phyloP scores from a whole-genome alignment of 495 filamentous ascomycete species.

The Xylaria curta region DNA sequence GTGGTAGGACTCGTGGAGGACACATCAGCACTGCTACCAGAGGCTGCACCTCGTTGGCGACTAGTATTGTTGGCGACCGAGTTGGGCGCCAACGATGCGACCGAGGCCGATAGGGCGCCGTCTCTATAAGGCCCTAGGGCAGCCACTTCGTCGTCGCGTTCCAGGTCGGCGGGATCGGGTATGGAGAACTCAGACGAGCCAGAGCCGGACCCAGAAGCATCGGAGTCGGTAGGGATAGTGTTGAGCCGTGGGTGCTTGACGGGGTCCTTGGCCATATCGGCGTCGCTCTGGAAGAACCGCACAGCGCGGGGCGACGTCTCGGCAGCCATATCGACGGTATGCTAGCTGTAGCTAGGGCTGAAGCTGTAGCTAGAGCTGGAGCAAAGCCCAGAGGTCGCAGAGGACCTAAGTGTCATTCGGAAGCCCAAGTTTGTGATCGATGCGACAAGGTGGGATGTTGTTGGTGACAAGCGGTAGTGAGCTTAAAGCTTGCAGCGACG shows the following conservation, averaged over 20 bases:
- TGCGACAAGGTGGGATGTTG: background rate
- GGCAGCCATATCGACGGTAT: conserved; percentile 42
- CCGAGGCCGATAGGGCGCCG: conserved; percentile 39
- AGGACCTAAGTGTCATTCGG: conserved; percentile 17
- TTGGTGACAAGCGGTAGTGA: background rate
- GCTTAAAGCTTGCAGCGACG: background rate
- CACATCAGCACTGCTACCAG: conserved; percentile 10
- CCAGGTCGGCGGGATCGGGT: conserved; percentile 53
- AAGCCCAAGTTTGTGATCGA: conserved; percentile 10
- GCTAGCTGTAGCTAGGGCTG: conserved; percentile 29
- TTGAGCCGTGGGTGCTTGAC: conserved; percentile 52
- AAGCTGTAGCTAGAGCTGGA: conserved; percentile 25
- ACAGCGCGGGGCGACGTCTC: conserved; percentile 59
- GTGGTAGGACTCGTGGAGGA: conserved; percentile 30
- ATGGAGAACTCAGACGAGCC: conserved; percentile 67
- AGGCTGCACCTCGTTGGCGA: conserved; percentile 37
- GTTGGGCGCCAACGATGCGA: conserved; percentile 43
- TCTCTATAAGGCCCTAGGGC: conserved; percentile 51
- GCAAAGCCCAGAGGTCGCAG: conserved; percentile 18
- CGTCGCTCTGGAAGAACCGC: conserved; percentile 55
- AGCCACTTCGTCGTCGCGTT: conserved; percentile 56
- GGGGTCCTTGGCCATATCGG: conserved; percentile 35
- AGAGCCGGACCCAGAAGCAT: conserved; percentile 52
- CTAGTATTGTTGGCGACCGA: conserved; percentile 50
- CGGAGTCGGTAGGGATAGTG: conserved; percentile 64